Conservation (phyloP, 768 basidiomycete species). For the Leccinum imitatum region DNA sequence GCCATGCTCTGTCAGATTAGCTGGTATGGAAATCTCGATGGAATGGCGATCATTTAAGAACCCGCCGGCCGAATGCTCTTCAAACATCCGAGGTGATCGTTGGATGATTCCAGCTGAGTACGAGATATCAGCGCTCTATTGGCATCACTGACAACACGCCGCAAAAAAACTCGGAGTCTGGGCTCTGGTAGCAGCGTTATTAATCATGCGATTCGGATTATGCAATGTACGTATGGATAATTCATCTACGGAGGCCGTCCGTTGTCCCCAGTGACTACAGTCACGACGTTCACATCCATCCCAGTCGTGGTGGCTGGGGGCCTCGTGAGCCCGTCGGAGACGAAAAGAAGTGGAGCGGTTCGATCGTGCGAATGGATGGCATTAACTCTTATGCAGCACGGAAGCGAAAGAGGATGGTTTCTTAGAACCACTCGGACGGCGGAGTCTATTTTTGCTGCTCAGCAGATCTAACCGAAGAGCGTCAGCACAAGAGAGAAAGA, state of each 20-base stretch:
- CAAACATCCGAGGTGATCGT: constrained; percentile 33
- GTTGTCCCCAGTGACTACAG: not conserved
- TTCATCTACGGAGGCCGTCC: constrained; percentile 13
- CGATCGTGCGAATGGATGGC: constrained; percentile 25
- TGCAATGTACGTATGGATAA: constrained; percentile 30
- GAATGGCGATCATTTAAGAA: constrained; percentile 18
- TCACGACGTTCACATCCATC: constrained; percentile 5
- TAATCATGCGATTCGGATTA: constrained; percentile 27
- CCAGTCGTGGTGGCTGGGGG: not conserved
- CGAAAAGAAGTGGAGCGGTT: constrained; percentile 12
- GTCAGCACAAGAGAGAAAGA: constrained; percentile 10
- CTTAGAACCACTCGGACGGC: constrained; percentile 12
- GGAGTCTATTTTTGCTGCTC: constrained; percentile 33
- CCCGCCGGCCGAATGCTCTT: constrained; percentile 8
- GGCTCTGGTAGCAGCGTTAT: not conserved
- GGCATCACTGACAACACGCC: not conserved
- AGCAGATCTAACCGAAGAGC: constrained; percentile 20
- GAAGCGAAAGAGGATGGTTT: constrained; percentile 21
- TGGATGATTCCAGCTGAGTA: constrained; percentile 1
- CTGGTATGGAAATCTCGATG: constrained; percentile 11
- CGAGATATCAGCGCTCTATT: constrained; percentile 2
- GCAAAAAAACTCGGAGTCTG: not conserved
- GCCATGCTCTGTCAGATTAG: constrained; percentile 4
- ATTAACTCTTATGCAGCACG: constrained; percentile 11
- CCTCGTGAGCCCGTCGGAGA: constrained; percentile 9